phyloP scores from a whole-genome alignment of 495 filamentous ascomycete species.

The Penicillium arizonense region DNA sequence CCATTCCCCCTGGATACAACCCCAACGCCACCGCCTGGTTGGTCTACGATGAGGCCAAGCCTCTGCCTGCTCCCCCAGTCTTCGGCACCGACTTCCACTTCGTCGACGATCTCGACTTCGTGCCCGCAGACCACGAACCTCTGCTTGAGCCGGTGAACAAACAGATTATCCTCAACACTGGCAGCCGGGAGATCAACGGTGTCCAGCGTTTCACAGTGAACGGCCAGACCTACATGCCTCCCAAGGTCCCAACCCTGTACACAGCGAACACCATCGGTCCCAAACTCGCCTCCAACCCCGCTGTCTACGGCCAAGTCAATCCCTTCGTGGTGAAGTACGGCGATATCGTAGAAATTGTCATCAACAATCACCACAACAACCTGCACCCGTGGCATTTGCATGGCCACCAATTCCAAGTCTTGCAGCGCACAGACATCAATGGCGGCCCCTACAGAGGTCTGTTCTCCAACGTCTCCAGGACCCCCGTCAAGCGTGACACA shows the following conservation, averaged over 20 bases:
- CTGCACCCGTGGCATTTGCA: conserved; percentile 68
- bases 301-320: conserved; percentile 34
- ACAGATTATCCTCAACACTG: conserved; percentile 38
- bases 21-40: conserved; percentile 81
- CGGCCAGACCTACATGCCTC: conserved; percentile 49
- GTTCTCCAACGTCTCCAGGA: conserved; percentile 16
- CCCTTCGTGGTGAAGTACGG: conserved; percentile 47
- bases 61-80: conserved; percentile 53
- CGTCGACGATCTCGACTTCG: conserved; percentile 71
- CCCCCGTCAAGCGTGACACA: conserved; percentile 51
- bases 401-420: conserved; percentile 54
- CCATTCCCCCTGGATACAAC: conserved; percentile 44
- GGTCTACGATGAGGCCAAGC: conserved; percentile 61
- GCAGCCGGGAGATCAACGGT: conserved; percentile 64
- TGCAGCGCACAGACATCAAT: conserved; percentile 40
- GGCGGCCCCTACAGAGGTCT: conserved; percentile 42
- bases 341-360: conserved; percentile 59
- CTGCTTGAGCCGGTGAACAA: conserved; percentile 30
- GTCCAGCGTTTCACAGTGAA: conserved; percentile 42
- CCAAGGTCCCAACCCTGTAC: conserved; percentile 76
- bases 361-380: conserved; percentile 62
- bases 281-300: conserved; percentile 53
- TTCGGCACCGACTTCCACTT: conserved; percentile 56
- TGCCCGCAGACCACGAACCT: conserved; percentile 64
- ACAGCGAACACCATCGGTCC: conserved; percentile 51